Evolutionary conservation across 257 asterid genomes (phyloP), one percentile per base, ranked within the genome.

Genomic region (Forsythia viridissima): DNA sequence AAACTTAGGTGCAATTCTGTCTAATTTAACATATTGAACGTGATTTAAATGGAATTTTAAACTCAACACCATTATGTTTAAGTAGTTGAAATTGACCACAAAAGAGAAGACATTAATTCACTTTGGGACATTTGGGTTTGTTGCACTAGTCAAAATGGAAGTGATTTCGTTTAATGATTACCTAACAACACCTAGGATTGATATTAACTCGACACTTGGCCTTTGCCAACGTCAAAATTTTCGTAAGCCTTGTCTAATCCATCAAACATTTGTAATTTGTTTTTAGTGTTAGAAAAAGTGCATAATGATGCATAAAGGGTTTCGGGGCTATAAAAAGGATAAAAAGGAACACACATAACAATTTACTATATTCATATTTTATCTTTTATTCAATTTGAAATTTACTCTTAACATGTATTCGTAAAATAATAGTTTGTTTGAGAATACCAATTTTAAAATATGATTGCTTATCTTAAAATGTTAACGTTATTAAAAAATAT

Each of bases 21-120:
- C 4, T 48, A 48, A 4, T 15, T 18, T 59, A 59, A 20, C 5
- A 13, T 5, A 6, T 57, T 8, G 12, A 18, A 3, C 15, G 2
- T 61, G 30, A 59, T 59, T 59, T 61, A 63, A 24, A 8, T 63
- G 10, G 4, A 3, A 3, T 8, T 9, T 30, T 24, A 30, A 63
- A 30, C 7, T 11, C 70, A 61, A 69, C 76, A 7, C 40, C 51
- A 78, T 78, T 10, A 78, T 70, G 57, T 16, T 68, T 78, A 41
- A 72, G 85, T 82, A 42, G 85, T 78, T 78, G 82, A 70, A 78
- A 69, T 77, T 74, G 82, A 82, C 77, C 67, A 42, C 70, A 63
- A 24, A 15, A 11, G 39, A 30, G 16, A 63, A 63, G 18, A 4
- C 70, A 36, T 3, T 3, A 30, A 63, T 63, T 63, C 40, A 63